Conservation (phyloP, 2,329 filamentous ascomycete genomes). For the Domatiomyces catenatus region DNA sequence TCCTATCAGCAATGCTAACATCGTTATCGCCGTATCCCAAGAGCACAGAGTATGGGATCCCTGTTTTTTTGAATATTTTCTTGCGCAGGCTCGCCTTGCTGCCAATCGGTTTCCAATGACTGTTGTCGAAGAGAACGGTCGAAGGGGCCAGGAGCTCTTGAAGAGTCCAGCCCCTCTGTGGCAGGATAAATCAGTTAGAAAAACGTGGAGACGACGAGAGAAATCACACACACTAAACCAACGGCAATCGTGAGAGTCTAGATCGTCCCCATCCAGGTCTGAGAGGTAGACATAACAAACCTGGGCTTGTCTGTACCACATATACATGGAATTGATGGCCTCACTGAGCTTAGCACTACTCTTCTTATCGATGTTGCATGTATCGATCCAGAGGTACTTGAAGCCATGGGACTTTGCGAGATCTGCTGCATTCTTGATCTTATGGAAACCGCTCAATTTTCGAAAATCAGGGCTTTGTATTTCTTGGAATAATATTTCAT, state of each 20-base stretch:
- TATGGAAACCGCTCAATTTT: background rate
- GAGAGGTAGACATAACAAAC: background rate
- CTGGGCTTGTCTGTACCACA: background rate
- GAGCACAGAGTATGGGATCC: background rate
- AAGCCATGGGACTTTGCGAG: background rate
- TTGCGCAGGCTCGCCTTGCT: conserved; percentile 12
- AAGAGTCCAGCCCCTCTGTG: conserved; percentile 15
- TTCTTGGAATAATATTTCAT: background rate
- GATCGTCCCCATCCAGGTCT: background rate
- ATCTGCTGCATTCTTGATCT: background rate
- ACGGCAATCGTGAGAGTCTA: background rate
- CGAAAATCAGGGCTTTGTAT: background rate
- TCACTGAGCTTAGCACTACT: background rate
- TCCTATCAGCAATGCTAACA: conserved; percentile 1
- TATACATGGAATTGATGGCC: background rate
- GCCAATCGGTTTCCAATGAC: conserved; percentile 21
- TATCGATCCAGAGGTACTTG: background rate
- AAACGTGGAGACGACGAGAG: conserved; percentile 7
- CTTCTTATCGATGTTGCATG: background rate
- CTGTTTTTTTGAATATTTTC: background rate
- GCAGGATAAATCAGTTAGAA: conserved; percentile 4
- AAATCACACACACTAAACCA: background rate
- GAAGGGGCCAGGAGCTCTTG: conserved; percentile 16
- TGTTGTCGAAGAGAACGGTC: conserved; percentile 7
- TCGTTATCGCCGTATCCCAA: background rate